Conservation (phyloP, 352 stramenopile species). For the Phytophthora sojae region DNA sequence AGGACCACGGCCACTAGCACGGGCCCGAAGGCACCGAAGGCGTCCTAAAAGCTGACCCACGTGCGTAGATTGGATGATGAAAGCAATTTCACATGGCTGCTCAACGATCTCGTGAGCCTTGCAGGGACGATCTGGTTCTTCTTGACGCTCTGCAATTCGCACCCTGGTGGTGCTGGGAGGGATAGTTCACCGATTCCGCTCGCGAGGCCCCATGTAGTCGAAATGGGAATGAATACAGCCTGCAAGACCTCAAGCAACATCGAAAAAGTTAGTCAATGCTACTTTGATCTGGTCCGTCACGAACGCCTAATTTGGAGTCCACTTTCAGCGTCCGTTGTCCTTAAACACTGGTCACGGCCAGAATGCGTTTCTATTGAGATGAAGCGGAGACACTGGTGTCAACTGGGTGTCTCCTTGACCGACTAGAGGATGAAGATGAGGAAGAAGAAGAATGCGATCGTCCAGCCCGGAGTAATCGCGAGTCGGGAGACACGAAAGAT, state of each 20-base stretch:
- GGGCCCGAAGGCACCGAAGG: not conserved
- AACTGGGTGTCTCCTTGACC: conserved; percentile 23
- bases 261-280: not conserved
- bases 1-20: not conserved
- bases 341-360: not conserved
- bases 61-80: not conserved
- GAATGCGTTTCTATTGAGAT: conserved; percentile 26
- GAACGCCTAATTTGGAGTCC: not conserved
- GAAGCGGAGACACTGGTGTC: not conserved
- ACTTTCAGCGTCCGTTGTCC: not conserved
- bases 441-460: conserved; percentile 50
- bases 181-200: not conserved
- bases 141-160: not conserved
- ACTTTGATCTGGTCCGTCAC: not conserved
- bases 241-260: not conserved
- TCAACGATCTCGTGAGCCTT: not conserved
- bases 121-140: not conserved
- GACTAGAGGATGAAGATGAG: conserved; percentile 48
- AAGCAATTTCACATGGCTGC: not conserved
- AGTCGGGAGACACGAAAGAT: conserved; percentile 54
- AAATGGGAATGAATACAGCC: not conserved
- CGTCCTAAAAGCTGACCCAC: not conserved
- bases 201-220: not conserved
- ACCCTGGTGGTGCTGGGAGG: not conserved
- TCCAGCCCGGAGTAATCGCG: conserved; percentile 18